Evolutionary conservation across 2,329 filamentous ascomycete genomes (phyloP).

Genomic region (Emergomyces orientalis): DNA sequence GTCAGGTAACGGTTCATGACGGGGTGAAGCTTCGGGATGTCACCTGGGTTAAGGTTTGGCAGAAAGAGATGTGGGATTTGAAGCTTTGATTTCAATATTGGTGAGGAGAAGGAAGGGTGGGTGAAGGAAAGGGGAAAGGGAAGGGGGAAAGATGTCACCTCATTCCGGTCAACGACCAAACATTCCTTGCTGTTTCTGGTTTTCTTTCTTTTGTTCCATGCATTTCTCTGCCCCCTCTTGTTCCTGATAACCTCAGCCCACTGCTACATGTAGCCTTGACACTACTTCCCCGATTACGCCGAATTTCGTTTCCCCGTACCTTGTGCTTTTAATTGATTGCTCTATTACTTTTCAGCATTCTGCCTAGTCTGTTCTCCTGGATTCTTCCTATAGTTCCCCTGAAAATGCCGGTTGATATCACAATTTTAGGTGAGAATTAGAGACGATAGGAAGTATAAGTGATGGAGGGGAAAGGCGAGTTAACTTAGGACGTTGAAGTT

Average conservation of each 20-base stretch:
- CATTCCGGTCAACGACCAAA: background rate
- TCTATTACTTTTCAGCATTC: background rate
- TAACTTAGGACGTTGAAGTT: background rate
- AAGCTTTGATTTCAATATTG: conserved; percentile 14
- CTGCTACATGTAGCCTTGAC: background rate
- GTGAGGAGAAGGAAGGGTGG: background rate
- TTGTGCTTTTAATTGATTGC: background rate
- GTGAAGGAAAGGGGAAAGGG: background rate
- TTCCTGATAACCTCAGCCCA: background rate
- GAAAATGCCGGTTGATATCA: background rate
- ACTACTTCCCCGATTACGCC: background rate
- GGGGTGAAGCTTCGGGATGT: conserved; percentile 15
- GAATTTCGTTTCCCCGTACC: background rate
- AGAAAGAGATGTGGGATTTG: conserved; percentile 18
- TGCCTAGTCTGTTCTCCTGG: background rate
- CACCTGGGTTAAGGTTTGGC: conserved; percentile 20
- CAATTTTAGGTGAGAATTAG: background rate
- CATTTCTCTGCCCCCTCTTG: background rate
- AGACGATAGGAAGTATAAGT: background rate
- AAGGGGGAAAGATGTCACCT: background rate
- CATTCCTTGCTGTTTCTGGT: background rate
- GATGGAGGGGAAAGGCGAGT: background rate
- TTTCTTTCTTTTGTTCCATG: background rate
- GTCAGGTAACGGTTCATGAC: conserved; percentile 3
- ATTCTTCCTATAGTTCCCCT: background rate